Evolutionary conservation across 176 grass and related monocot species (phyloP).

Genomic region (Cymbopogon citratus): DNA sequence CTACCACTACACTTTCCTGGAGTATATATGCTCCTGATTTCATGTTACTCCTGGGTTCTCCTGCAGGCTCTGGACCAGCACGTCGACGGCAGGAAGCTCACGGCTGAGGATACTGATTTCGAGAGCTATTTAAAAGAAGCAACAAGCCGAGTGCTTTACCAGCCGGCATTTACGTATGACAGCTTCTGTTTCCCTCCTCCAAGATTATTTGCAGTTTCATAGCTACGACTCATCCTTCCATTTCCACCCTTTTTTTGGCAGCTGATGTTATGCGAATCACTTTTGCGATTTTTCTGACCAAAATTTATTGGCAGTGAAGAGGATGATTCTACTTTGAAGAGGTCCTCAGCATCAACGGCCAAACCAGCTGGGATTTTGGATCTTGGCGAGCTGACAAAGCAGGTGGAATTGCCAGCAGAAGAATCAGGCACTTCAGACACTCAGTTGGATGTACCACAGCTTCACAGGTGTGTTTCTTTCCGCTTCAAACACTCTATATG

Average conservation of each 20-base stretch:
- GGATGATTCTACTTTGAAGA: not conserved
- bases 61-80: slow-evolving; percentile 40
- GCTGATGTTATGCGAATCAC: not conserved
- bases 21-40: no score
- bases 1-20: no score
- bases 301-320: slow-evolving; percentile 18
- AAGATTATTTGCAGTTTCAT: not conserved
- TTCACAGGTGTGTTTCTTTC: slow-evolving; percentile 25
- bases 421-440: slow-evolving; percentile 12
- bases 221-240: not conserved
- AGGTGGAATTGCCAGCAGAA: slow-evolving; percentile 14
- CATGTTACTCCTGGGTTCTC: not conserved
- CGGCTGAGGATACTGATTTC: slow-evolving; percentile 36
- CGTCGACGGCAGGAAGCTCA: not conserved
- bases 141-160: slow-evolving; percentile 31
- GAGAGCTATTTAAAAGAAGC: slow-evolving; percentile 43
- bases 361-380: not conserved
- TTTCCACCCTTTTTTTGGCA: not conserved
- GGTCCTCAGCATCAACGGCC: not conserved
- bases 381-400: not conserved
- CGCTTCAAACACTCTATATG: not conserved
- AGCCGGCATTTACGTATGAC: slow-evolving; percentile 31
- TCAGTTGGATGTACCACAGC: slow-evolving; percentile 7
- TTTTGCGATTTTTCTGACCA: not conserved
- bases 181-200: not conserved